A percentile compares a stretch with the other conserved stretches of the same genome.
Evolutionary conservation across 2,329 filamentous ascomycete genomes (phyloP).

Genomic region (Nothophoma quercina): DNA sequence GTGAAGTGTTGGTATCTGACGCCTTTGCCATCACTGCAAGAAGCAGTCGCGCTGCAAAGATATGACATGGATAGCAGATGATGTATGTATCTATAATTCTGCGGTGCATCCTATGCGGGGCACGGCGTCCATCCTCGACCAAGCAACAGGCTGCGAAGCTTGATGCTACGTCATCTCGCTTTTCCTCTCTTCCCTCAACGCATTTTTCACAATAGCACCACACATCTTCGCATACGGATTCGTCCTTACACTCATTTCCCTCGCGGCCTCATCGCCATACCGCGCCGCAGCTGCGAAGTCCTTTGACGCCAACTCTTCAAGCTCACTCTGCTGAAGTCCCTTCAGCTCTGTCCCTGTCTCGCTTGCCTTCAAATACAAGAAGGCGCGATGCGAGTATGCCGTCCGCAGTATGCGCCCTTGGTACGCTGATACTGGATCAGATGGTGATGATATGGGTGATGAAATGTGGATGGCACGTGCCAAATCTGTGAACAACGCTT

Average conservation of each 20-base stretch:
- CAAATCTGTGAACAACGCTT: slow-evolving; percentile 46
- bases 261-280: slow-evolving; percentile 65
- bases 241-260: slow-evolving; percentile 65
- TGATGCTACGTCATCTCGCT: slow-evolving; percentile 6
- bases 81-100: not conserved
- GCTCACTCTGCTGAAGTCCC: slow-evolving; percentile 45
- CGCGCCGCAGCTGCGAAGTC: slow-evolving; percentile 63
- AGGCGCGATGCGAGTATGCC: slow-evolving; percentile 73
- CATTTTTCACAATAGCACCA: slow-evolving; percentile 67
- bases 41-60: too few species aligned
- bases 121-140: not conserved
- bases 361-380: slow-evolving; percentile 51
- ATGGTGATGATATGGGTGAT: slow-evolving; percentile 47
- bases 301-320: slow-evolving; percentile 64
- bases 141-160: not conserved
- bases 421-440: slow-evolving; percentile 53
- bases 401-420: slow-evolving; percentile 72
- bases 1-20: not conserved
- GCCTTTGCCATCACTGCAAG: too few species aligned
- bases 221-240: slow-evolving; percentile 71
- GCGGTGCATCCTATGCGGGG: not conserved
- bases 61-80: not conserved
- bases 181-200: slow-evolving; percentile 61
- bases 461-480: slow-evolving; percentile 65
- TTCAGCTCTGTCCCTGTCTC: slow-evolving; percentile 46